Conservation (phyloP, 345 rosid species). For the Eucalyptus camaldulensis region DNA sequence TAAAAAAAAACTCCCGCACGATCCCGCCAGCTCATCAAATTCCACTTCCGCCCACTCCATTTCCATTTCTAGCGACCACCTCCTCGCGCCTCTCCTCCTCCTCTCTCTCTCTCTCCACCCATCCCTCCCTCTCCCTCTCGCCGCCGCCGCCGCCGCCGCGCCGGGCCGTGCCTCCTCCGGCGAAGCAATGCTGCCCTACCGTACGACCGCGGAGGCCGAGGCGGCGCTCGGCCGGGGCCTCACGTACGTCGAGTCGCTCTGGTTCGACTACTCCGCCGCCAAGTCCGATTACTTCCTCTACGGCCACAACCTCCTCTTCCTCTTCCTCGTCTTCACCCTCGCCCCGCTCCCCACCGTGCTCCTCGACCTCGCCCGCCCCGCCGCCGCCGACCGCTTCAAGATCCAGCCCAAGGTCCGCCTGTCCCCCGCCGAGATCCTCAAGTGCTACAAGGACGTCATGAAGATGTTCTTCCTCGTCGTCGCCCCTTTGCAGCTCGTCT, state of each 20-base stretch:
- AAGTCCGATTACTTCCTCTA: conserved; percentile 77
- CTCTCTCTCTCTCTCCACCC: neutral
- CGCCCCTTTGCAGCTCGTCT: conserved; percentile 70
- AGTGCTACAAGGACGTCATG: conserved; percentile 80
- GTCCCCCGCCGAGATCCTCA: conserved; percentile 41
- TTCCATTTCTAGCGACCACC: neutral
- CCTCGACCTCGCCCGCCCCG: conserved; percentile 34
- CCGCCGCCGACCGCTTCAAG: conserved; percentile 52
- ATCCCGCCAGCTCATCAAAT: neutral
- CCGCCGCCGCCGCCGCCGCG: neutral
- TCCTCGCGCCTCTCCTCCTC: neutral
- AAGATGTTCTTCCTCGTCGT: conserved; percentile 63
- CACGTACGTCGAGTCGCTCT: conserved; percentile 47
- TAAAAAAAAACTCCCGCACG: neutral
- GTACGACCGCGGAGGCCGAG: conserved; percentile 47
- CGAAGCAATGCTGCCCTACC: conserved; percentile 57
- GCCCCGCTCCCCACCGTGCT: conserved; percentile 63
- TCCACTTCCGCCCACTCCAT: neutral
- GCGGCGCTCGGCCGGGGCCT: conserved; percentile 67
- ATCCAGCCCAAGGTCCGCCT: conserved; percentile 77
- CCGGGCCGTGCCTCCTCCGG: neutral
- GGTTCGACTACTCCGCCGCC: conserved; percentile 76
- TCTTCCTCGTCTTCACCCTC: conserved; percentile 57
- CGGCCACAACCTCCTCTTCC: conserved; percentile 68
- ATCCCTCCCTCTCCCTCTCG: neutral